Evolutionary conservation across 2,329 filamentous ascomycete genomes (phyloP), one percentile per base, ranked within the genome.

Genomic region (Myotisia sp.): DNA sequence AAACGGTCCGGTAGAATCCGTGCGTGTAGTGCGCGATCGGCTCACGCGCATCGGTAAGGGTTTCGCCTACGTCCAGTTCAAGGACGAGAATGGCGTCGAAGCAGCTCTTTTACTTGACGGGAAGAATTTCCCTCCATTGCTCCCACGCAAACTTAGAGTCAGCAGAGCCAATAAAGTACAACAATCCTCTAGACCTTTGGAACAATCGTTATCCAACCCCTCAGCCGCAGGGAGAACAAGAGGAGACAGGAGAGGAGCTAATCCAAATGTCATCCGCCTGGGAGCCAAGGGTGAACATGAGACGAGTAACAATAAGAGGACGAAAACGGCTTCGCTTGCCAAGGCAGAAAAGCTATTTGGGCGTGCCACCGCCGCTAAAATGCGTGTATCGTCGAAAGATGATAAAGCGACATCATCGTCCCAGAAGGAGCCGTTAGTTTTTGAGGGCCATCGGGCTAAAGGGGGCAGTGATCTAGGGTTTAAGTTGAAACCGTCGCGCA

Each of bases 61-160:
- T 3, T 84, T 98, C 52, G 92, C 92, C 42, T 98, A 98, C 50
- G 87, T 98, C 10, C 90, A 98, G 53, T 98, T 98, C 59, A 74
- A 78, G 65, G 83, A 95, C 48, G 74, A 69, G 42, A 94, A 92
- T 48, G 68, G 78, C 28, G 87, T 98, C 29, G 90, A 98, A 58
- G 72, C 79, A n/a, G 90, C 90, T 2, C 69, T 98, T 8, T 70
- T 92, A 24, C 73, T 87, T 41, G 72, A 94, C 53, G 86, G 76
- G 42, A 92, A 95, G 65, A 90, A 82, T 48, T 95, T 86, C 51
- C 85, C 87, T 10, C 87, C 87, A 12, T 77, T 94, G 72, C 74
- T 95, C n/a, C 87, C 87, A 6, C 76, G 90, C 29, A 71, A 77
- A 44, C 67, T 98, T 21, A 79, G 90, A 35, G 86, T 98, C 29